These are phyloP conservation scores for Colletotrichum siamense DNA, from an alignment of 2,329 filamentous ascomycete species.

Conservation along the genomic window DNA sequence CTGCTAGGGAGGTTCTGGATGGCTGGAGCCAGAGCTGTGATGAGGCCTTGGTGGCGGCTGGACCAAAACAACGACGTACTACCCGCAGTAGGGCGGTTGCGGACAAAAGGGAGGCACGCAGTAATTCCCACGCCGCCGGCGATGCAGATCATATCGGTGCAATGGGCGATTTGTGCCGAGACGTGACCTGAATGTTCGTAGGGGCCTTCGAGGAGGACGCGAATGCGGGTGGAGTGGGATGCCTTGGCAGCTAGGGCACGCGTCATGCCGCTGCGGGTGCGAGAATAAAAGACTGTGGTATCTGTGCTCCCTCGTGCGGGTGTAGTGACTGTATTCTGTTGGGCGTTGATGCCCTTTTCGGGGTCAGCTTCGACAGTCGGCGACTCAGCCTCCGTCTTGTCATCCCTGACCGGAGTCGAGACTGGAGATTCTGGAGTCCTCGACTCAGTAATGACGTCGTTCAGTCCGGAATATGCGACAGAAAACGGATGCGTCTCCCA, in stretches of 20 bases:
- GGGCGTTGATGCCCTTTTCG: background rate
- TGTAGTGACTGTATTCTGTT: background rate
- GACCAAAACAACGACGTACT: background rate
- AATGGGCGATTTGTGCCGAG: background rate
- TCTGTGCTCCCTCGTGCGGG: background rate
- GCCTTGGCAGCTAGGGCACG: background rate
- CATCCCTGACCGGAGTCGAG: background rate
- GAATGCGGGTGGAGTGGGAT: background rate
- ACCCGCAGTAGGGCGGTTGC: background rate
- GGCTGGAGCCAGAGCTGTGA: background rate
- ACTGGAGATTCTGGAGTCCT: no score
- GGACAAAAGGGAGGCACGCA: background rate
- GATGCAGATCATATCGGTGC: constrained; percentile 9
- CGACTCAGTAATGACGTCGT: background rate
- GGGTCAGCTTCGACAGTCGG: background rate
- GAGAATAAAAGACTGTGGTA: background rate
- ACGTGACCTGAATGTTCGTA: background rate
- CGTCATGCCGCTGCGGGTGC: background rate
- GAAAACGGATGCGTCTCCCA: constrained; percentile 21
- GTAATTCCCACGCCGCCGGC: constrained; percentile 9
- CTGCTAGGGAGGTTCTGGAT: background rate
- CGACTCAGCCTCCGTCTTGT: background rate
- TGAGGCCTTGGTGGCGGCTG: background rate
- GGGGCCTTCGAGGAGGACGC: background rate
- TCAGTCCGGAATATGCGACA: background rate